Conservation (phyloP, 2,329 filamentous ascomycete genomes). For the Arthrocladium fulminans region DNA sequence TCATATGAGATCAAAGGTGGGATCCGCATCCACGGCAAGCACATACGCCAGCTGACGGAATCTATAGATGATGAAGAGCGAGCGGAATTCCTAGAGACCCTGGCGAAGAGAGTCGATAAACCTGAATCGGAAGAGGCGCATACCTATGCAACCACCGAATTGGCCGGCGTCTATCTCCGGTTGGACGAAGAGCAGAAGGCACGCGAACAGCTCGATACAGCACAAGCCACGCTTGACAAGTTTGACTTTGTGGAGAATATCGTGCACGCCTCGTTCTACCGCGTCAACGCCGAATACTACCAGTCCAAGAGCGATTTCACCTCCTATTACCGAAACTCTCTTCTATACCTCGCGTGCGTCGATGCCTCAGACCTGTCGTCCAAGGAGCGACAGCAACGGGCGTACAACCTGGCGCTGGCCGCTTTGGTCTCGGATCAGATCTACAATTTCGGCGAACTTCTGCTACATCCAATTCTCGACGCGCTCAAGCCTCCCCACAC, state of each 20-base stretch:
- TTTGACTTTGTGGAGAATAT: conserved; percentile 94
- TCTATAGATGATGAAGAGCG: conserved; percentile 71
- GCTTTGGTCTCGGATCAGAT: conserved; percentile 89
- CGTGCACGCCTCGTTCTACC: conserved; percentile 94
- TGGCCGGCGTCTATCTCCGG: conserved; percentile 76
- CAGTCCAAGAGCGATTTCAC: conserved; percentile 88
- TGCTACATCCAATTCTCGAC: conserved; percentile 91
- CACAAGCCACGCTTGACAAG: conserved; percentile 76
- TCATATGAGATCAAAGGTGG: conserved; percentile 73
- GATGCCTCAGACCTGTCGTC: conserved; percentile 66
- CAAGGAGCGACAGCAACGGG: conserved; percentile 68
- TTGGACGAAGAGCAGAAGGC: conserved; percentile 72
- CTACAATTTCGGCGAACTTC: conserved; percentile 99
- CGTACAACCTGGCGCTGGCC: conserved; percentile 86
- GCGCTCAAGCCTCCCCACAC: conserved; percentile 57
- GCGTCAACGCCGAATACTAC: conserved; percentile 90
- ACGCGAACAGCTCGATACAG: conserved; percentile 74
- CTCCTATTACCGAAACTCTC: conserved; percentile 92
- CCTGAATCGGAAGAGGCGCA: conserved; percentile 89
- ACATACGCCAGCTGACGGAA: background rate
- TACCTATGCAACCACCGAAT: conserved; percentile 85
- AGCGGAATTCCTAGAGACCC: conserved; percentile 70
- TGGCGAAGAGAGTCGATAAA: conserved; percentile 83
- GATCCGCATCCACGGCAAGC: conserved; percentile 12
- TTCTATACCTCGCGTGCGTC: conserved; percentile 95